Base-by-base conservation (phyloP, 805 yeast genomes). In the Allodekkera sacchari region DNA sequence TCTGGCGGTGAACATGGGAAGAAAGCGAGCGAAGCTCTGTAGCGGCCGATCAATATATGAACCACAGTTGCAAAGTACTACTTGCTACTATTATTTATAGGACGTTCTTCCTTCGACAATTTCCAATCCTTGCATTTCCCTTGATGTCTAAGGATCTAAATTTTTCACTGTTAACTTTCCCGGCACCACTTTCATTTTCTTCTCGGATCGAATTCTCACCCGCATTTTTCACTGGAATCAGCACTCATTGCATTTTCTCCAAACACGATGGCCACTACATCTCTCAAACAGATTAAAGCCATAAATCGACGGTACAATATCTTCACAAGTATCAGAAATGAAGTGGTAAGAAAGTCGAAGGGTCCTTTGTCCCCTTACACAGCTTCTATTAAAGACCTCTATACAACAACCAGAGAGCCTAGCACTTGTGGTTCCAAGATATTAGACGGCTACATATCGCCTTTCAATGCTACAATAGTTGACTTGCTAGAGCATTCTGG, bases 361-460 rank as follows among this genome's bases (percentile, higher is more conserved):
- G 13, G 13, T 7, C 6, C 10, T 4, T 18, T 40, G 12, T 27
- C 22, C 4, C 25, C 29, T 7, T 27, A 28, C 10, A 48, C 58
- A 0, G 55, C 62, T 8, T 81, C 79, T 0, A 57, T 81, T 16
- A 94, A 92, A 47, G 97, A 89, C 56, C 87, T 85, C 50, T 77
- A 88, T 30, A 72, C 74, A 25, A 78, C 96, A 0, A 56, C 50
- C 6, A 67, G 66, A 9, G 47, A 44, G 20, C 72, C 81, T 2
- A 83, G 96, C 0, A 82, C 95, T 0, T 83, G 96, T 45, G 80
- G 80, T 0, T 88, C 97, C 0, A 52, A 58, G 24, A 71, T 81
- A 22, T 64, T 92, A 7, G 36, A 49, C 10, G 55, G 59, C 24
- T 92, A 81, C 50, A 47, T 43, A 3, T 75, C 94, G 15, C 97